Conservation (phyloP, 2,329 filamentous ascomycete genomes). For the Rhynchosporium secalis region DNA sequence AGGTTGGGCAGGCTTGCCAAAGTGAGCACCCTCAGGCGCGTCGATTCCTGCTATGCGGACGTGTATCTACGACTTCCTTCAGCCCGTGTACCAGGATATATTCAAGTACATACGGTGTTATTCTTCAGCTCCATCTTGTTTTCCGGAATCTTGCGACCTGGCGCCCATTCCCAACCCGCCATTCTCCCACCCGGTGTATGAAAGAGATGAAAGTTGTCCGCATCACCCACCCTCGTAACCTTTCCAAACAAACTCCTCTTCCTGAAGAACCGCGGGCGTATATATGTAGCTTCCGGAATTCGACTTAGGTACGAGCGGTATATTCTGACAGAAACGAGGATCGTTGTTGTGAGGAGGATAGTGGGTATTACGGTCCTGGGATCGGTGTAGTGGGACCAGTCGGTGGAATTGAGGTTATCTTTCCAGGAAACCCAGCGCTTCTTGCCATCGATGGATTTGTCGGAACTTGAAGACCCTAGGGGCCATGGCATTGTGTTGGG, state of each 20-base stretch:
- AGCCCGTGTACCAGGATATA: conserved; percentile 8
- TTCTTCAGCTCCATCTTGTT: conserved; percentile 69
- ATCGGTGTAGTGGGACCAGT: conserved; percentile 57
- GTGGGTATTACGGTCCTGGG: conserved; percentile 56
- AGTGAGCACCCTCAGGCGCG: conserved; percentile 90
- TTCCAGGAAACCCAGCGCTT: conserved; percentile 44
- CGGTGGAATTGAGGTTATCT: conserved; percentile 47
- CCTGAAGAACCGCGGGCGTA: conserved; percentile 74
- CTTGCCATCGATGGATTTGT: conserved; percentile 35
- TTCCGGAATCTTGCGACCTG: conserved; percentile 67
- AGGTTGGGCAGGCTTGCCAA: conserved; percentile 84
- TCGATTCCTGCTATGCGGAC: conserved; percentile 90
- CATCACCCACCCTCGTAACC: conserved; percentile 94
- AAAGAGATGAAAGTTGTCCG: conserved; percentile 91
- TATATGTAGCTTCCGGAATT: conserved; percentile 74
- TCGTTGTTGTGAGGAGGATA: conserved; percentile 54
- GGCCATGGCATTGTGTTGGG: conserved; percentile 49
- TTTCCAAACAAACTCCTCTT: conserved; percentile 76
- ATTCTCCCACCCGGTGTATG: conserved; percentile 90
- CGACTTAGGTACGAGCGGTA: conserved; percentile 80
- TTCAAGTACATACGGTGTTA: conserved; percentile 61
- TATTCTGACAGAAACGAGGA: conserved; percentile 55
- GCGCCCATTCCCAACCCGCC: conserved; percentile 90
- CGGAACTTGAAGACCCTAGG: conserved; percentile 45
- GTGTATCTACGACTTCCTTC: conserved; percentile 61